Conservation (phyloP, 345 rosid species). For the Nephelium lappaceum region DNA sequence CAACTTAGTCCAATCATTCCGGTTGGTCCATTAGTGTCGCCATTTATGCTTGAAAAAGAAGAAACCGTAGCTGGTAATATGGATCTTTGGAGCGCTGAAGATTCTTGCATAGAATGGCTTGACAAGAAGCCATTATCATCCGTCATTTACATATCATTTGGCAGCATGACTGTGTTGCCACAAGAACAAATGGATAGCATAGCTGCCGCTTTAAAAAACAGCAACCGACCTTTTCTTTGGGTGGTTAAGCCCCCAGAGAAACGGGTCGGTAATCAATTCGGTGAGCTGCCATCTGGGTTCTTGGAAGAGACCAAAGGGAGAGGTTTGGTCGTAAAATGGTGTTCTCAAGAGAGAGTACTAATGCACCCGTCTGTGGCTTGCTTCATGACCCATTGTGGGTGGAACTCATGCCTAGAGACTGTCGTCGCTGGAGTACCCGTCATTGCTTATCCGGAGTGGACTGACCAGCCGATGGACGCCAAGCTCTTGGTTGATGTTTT, state of each 20-base stretch:
- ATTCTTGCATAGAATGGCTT: conserved; percentile 56
- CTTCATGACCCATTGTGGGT: conserved; percentile 61
- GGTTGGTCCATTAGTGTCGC: conserved; percentile 66
- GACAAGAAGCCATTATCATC: conserved; percentile 48
- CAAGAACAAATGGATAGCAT: conserved; percentile 43
- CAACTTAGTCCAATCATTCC: conserved; percentile 35
- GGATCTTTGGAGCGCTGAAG: conserved; percentile 42
- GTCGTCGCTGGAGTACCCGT: conserved; percentile 53
- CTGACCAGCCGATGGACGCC: conserved; percentile 46
- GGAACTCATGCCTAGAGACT: conserved; percentile 62
- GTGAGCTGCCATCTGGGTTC: conserved; percentile 24
- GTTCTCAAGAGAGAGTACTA: conserved; percentile 53
- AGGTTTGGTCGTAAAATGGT: conserved; percentile 53
- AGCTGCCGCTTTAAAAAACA: conserved; percentile 42
- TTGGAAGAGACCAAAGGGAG: conserved; percentile 34
- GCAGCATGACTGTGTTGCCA: conserved; percentile 41
- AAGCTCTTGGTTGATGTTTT: conserved; percentile 50
- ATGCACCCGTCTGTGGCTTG: conserved; percentile 47
- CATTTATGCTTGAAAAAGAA: conserved; percentile 33
- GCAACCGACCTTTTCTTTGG: conserved; percentile 52
- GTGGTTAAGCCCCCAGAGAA: conserved; percentile 41
- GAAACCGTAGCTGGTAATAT: conserved; percentile 21
- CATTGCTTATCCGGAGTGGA: conserved; percentile 52
- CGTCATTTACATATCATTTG: conserved; percentile 65
- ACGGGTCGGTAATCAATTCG: not conserved